These are phyloP conservation scores for Penicillium canescens DNA, from an alignment of 495 filamentous ascomycete species.

Conservation along the genomic window DNA sequence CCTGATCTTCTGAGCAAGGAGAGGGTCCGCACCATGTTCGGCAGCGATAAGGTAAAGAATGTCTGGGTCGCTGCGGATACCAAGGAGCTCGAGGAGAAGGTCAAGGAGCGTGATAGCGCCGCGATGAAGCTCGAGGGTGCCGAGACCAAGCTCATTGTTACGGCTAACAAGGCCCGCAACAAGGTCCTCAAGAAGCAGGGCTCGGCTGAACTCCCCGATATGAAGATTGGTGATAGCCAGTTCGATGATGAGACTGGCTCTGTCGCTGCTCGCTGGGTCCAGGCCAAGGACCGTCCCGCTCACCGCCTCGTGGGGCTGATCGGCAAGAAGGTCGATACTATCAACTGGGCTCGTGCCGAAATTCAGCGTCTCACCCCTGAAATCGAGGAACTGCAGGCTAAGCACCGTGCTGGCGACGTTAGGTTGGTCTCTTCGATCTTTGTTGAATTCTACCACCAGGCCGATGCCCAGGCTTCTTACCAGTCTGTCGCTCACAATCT, in stretches of 20 bases:
- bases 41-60: slow-evolving; percentile 67
- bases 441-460: slow-evolving; percentile 80
- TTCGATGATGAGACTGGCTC: slow-evolving; percentile 66
- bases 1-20: slow-evolving; percentile 68
- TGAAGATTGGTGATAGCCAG: slow-evolving; percentile 47
- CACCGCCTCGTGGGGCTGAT: slow-evolving; percentile 77
- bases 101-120: slow-evolving; percentile 79
- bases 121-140: slow-evolving; percentile 86
- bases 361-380: slow-evolving; percentile 79
- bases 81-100: slow-evolving; percentile 77
- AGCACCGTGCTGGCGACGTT: slow-evolving; percentile 68
- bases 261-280: slow-evolving; percentile 77
- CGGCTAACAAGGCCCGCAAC: slow-evolving; percentile 75
- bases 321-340: slow-evolving; percentile 83
- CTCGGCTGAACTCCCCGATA: slow-evolving; percentile 35
- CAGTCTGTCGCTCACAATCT: slow-evolving; percentile 84
- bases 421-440: slow-evolving; percentile 64
- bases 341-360: slow-evolving; percentile 84
- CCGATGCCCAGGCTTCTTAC: slow-evolving; percentile 81
- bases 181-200: slow-evolving; percentile 73
- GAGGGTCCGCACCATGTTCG: slow-evolving; percentile 78
- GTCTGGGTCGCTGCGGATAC: slow-evolving; percentile 86
- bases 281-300: slow-evolving; percentile 78
- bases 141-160: slow-evolving; percentile 82
- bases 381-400: slow-evolving; percentile 72